Percentiles rank a stretch among this genome's conserved stretches.
Conservation (phyloP, 805 yeast species). For the Ogataea ganodermae region DNA sequence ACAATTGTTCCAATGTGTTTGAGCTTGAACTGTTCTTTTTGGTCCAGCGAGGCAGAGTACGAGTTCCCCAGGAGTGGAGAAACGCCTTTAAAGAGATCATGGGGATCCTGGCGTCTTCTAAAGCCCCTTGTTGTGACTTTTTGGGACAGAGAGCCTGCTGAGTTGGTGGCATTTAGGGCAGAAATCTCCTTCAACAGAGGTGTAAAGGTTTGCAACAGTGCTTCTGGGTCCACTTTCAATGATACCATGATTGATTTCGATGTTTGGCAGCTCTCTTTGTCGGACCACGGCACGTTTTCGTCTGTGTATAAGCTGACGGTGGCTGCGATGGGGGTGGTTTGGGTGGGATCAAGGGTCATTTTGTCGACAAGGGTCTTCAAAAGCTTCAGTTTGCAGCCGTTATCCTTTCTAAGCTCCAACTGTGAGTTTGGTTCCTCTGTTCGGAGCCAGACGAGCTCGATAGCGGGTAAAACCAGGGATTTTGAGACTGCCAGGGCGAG, state of each 20-base stretch:
- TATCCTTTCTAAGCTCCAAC: constrained; percentile 1
- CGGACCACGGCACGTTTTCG: constrained; percentile 13
- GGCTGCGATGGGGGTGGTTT: background rate
- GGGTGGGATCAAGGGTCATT: background rate
- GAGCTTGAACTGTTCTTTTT: constrained; percentile 23
- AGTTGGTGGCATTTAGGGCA: constrained; percentile 6
- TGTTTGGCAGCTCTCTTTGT: background rate
- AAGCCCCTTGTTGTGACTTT: constrained; percentile 20
- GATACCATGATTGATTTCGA: background rate
- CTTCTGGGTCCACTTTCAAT: constrained; percentile 3
- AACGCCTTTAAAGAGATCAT: constrained; percentile 17
- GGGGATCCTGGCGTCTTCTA: constrained; percentile 5
- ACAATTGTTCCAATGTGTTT: constrained; percentile 17
- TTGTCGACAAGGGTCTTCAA: background rate
- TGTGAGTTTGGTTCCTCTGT: constrained; percentile 13
- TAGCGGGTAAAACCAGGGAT: constrained; percentile 7
- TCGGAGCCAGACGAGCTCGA: constrained; percentile 16
- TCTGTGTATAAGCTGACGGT: constrained; percentile 3
- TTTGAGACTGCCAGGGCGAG: background rate
- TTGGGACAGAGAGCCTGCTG: constrained; percentile 6
- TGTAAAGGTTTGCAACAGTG: background rate
- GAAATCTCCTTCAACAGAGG: constrained; percentile 5
- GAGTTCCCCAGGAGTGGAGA: constrained; percentile 22
- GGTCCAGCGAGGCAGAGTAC: constrained; percentile 17
- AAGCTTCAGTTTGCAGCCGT: constrained; percentile 2